A percentile compares a stretch with the other conserved stretches of the same genome.
Conservation (phyloP, 2,329 filamentous ascomycete species). For the Hirsutella rhossiliensis region DNA sequence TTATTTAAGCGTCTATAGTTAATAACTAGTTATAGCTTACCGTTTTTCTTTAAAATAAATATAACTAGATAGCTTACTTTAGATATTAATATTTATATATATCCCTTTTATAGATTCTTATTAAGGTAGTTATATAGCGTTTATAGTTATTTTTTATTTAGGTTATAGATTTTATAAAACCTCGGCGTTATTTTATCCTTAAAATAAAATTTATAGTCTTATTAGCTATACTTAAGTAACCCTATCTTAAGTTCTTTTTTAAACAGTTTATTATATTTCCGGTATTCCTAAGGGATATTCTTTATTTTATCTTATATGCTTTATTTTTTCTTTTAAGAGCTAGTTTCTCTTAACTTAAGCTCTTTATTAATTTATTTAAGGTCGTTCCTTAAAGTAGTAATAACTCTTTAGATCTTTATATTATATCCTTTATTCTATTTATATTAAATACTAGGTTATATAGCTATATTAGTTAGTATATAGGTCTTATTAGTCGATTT, state of each 20-base stretch:
- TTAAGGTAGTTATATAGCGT: neutral
- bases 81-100: constrained; percentile 3
- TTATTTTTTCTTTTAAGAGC: too few relatives aligned
- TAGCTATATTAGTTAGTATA: neutral
- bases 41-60: constrained; percentile 7
- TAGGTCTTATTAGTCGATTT: neutral
- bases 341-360: too few relatives aligned
- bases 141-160: constrained; percentile 4
- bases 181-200: neutral
- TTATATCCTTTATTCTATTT: neutral
- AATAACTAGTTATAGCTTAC: constrained; percentile 9
- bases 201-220: too few relatives aligned
- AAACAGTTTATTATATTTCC: too few relatives aligned
- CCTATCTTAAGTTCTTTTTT: too few relatives aligned
- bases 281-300: too few relatives aligned
- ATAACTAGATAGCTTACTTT: neutral
- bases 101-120: too few relatives aligned
- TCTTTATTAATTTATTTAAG: too few relatives aligned
- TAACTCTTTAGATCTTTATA: neutral
- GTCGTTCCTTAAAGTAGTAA: too few relatives aligned
- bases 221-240: too few relatives aligned
- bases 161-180: constrained; percentile 2
- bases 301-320: too few relatives aligned
- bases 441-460: neutral
- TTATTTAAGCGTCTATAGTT: constrained; percentile 13